A percentile compares a stretch with the other conserved stretches of the same genome.
These are phyloP conservation scores for Teratosphaeriaceae sp. DNA, from an alignment of 2,329 filamentous ascomycete species.

Conservation along the genomic window DNA sequence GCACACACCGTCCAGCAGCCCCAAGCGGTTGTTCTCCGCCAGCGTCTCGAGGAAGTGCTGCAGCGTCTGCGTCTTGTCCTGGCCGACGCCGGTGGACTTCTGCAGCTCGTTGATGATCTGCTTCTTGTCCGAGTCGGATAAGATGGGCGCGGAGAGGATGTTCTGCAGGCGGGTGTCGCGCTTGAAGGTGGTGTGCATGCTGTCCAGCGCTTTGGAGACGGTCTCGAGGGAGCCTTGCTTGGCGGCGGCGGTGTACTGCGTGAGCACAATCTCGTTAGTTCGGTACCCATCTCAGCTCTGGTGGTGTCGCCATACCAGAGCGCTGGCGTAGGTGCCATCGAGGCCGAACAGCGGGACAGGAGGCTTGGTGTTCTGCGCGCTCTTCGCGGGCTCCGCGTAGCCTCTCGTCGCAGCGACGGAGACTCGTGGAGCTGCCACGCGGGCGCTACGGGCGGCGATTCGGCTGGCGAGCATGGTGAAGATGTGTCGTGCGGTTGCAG, in stretches of 20 bases:
- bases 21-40: constrained; percentile 93
- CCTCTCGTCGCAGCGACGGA: constrained; percentile 60
- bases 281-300: constrained; percentile 3
- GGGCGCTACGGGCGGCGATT: constrained; percentile 50
- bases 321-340: constrained; percentile 96
- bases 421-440: constrained; percentile 52
- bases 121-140: constrained; percentile 72
- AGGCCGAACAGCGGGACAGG: constrained; percentile 90
- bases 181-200: constrained; percentile 65
- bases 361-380: constrained; percentile 61
- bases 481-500: constrained; percentile 13
- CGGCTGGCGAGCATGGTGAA: constrained; percentile 51
- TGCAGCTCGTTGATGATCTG: constrained; percentile 80
- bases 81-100: constrained; percentile 65
- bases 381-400: constrained; percentile 59
- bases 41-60: constrained; percentile 91
- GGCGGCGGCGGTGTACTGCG: constrained; percentile 88
- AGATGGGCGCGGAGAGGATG: constrained; percentile 75
- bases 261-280: not conserved
- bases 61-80: constrained; percentile 71
- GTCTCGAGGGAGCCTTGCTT: constrained; percentile 82
- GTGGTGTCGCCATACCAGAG: constrained; percentile 67
- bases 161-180: constrained; percentile 73
- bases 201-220: constrained; percentile 71
- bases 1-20: constrained; percentile 71